phyloP scores from a whole-genome alignment of 2,329 filamentous ascomycete species.

The Ramichloridium luteum region DNA sequence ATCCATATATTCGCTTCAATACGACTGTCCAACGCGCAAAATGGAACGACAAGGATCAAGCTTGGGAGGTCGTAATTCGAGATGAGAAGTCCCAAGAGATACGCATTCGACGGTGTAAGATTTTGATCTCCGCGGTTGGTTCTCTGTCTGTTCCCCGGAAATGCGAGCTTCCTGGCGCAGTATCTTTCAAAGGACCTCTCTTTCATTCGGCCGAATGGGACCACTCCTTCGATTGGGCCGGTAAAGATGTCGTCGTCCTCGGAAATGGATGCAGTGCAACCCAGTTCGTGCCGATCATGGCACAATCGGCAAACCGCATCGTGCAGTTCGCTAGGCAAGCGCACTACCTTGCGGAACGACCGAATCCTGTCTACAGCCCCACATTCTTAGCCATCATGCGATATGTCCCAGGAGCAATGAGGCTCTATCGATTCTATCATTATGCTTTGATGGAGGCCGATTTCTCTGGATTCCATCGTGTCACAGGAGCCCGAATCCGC shows the following conservation, averaged over 20 bases:
- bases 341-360: conserved; percentile 37
- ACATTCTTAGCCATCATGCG: conserved; percentile 34
- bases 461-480: conserved; percentile 31
- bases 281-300: conserved; percentile 37
- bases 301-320: conserved; percentile 28
- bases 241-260: conserved; percentile 29
- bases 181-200: conserved; percentile 25
- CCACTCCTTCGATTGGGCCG: conserved; percentile 26
- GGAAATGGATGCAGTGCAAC: conserved; percentile 38
- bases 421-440: conserved; percentile 31
- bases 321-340: conserved; percentile 40
- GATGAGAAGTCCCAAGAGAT: conserved; percentile 15
- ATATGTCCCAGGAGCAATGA: conserved; percentile 35
- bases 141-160: conserved; percentile 17
- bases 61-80: conserved; percentile 19
- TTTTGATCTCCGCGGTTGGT: conserved; percentile 22
- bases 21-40: conserved; percentile 15
- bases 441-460: conserved; percentile 35
- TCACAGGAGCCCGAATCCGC: conserved; percentile 27
- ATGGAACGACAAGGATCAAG: conserved; percentile 18
- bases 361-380: conserved; percentile 31
- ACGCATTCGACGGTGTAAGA: conserved; percentile 11
- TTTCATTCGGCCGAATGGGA: conserved; percentile 35
- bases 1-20: conserved; percentile 15
- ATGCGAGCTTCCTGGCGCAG: conserved; percentile 20